Base-by-base conservation (phyloP, 352 stramenopile genomes). In the Pythium sukuiense region DNA sequence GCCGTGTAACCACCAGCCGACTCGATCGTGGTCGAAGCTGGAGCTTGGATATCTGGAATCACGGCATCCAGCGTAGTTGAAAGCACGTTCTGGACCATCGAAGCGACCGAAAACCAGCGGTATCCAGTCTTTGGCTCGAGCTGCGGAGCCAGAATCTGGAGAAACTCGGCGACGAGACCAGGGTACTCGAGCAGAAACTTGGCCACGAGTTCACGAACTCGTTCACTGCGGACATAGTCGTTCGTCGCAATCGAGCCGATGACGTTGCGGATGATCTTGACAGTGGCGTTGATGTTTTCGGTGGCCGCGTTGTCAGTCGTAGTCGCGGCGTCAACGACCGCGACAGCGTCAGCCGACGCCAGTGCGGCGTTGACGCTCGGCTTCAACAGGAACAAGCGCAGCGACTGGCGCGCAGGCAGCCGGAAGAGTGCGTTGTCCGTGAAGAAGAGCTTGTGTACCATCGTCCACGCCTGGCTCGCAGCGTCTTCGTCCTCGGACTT, bases 61-160 rank as follows among this genome's bases (percentile, higher is more conserved):
- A 74, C 57, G 0, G 73, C 70, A 53, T 85, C 70, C 11, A 95
- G 58, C 3, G 85, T 74, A 24, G 70, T 83, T 2, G 75, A 72
- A 12, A 96, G 68, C 37, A 93, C 54, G 37, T 83, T 86, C 54
- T 93, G 80, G 29, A 95, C 67, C 29, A 95, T 72, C 9, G 83
- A 92, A 0, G 77, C 77, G 6, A 89, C 74, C 24, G 72, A 84
- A 63, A 94, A 96, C 88, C 88, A 96, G 41, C 85, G 81, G 55
- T 80, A 96, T 2, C 75, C 81, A 1, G 77, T 74, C 27, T 87
- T 87, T 1, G 88, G 88, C 59, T 96, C 85, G 14, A 96, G 71
- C 32, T 88, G 85, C 16, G 90, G 62, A 0, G 81, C 65, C 39
- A 92, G 41, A 7, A 74, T 75, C 26, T 79, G 56, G 18, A 95